phyloP scores from a whole-genome alignment of 169 alveolate genomes.

The Plasmodium inui region DNA sequence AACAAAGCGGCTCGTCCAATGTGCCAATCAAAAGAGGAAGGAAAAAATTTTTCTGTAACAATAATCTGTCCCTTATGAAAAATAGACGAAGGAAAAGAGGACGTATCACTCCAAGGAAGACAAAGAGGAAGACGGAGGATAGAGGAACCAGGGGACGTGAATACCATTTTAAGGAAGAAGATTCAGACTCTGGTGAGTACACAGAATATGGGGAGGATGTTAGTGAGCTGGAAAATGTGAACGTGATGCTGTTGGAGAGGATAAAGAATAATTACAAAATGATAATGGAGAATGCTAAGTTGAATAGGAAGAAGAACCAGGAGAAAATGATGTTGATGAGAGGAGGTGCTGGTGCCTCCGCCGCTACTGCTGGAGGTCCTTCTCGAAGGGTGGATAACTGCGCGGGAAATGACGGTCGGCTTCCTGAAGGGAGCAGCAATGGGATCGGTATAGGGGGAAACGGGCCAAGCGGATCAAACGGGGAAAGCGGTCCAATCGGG shows the following conservation, averaged over 20 bases:
- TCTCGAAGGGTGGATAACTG: background rate
- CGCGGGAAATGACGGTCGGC: background rate
- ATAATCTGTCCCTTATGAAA: slow-evolving; percentile 24
- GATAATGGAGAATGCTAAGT: slow-evolving; percentile 5
- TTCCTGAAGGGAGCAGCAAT: background rate
- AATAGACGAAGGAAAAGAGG: slow-evolving; percentile 12
- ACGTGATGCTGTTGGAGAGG: slow-evolving; percentile 53
- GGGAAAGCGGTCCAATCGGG: background rate
- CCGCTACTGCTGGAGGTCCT: background rate
- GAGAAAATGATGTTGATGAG: background rate
- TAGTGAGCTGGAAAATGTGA: slow-evolving; percentile 31
- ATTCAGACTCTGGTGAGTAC: background rate
- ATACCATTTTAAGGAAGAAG: background rate
- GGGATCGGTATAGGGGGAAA: background rate
- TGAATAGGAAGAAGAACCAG: slow-evolving; percentile 31
- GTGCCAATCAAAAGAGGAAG: background rate
- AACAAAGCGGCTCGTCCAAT: background rate
- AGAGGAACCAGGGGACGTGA: background rate
- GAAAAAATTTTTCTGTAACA: slow-evolving; percentile 29
- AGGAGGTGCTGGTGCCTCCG: background rate
- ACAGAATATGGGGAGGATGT: slow-evolving; percentile 12
- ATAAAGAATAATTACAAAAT: slow-evolving; percentile 56
- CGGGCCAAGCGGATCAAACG: background rate
- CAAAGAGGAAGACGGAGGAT: background rate
- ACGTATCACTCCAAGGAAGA: slow-evolving; percentile 6